These are phyloP conservation scores for Berberis thunbergii DNA, from an alignment of 164 flowering plant genomes.

Conservation along the genomic window DNA sequence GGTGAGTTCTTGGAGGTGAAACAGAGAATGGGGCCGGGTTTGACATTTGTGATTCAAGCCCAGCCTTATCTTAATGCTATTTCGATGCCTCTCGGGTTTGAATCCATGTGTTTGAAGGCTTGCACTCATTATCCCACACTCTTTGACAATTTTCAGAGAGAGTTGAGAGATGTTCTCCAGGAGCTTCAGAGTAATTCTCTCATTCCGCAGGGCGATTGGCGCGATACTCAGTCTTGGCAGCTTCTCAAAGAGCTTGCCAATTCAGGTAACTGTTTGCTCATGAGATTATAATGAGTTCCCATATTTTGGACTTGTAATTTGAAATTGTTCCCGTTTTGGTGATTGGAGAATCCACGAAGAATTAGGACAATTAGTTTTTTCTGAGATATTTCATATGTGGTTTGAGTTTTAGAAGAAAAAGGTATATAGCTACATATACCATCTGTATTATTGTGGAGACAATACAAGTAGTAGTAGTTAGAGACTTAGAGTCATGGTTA, in stretches of 20 bases:
- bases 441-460: too few relatives aligned
- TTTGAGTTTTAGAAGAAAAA: too few relatives aligned
- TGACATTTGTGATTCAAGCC: conserved; percentile 72
- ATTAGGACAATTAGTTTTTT: too few relatives aligned
- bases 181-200: conserved; percentile 33
- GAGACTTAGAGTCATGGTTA: too few relatives aligned
- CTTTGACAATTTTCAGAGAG: conserved; percentile 87
- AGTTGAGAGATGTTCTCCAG: conserved; percentile 61
- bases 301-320: too few relatives aligned
- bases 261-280: conserved; percentile 37
- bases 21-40: conserved; percentile 64
- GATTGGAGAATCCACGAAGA: too few relatives aligned
- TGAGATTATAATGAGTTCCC: too few relatives aligned
- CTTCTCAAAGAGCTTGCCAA: conserved; percentile 67
- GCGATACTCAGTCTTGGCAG: conserved; percentile 66
- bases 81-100: conserved; percentile 80
- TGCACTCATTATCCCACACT: conserved; percentile 85
- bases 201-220: conserved; percentile 37
- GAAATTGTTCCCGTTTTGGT: too few relatives aligned
- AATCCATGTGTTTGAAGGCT: conserved; percentile 72
- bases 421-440: too few relatives aligned
- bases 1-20: conserved; percentile 59
- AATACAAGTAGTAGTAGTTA: too few relatives aligned
- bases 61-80: conserved; percentile 76
- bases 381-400: too few relatives aligned